Evolutionary conservation across 2,329 filamentous ascomycete genomes (phyloP).

Genomic region (Aspergillus clavatus): DNA sequence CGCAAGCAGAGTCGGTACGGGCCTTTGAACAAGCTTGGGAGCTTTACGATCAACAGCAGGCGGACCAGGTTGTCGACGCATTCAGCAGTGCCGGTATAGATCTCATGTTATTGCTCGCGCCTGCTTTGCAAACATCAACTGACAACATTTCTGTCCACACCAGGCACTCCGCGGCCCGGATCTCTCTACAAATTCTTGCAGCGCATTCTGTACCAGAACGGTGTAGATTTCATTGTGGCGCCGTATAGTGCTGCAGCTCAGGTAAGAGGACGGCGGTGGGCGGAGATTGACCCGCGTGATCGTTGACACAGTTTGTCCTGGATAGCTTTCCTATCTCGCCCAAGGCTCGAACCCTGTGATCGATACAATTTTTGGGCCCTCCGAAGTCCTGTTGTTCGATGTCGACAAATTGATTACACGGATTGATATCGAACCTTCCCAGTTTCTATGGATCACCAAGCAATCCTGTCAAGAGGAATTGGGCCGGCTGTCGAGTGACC

Average conservation of each 20-base stretch:
- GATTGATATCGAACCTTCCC: slow-evolving; percentile 53
- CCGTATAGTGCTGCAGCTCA: slow-evolving; percentile 86
- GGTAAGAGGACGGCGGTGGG: slow-evolving; percentile 48
- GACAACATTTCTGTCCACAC: slow-evolving; percentile 19
- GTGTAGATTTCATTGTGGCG: slow-evolving; percentile 72
- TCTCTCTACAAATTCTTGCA: slow-evolving; percentile 74
- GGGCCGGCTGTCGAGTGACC: slow-evolving; percentile 58
- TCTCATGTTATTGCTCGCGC: neutral
- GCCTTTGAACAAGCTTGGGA: slow-evolving; percentile 79
- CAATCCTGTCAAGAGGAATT: slow-evolving; percentile 66
- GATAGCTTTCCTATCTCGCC: slow-evolving; percentile 67
- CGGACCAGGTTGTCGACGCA: slow-evolving; percentile 73
- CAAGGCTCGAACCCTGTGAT: slow-evolving; percentile 62
- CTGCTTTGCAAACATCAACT: neutral
- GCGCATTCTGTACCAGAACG: slow-evolving; percentile 62
- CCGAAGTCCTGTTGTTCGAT: slow-evolving; percentile 80
- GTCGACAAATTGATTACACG: slow-evolving; percentile 67
- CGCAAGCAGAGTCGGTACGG: slow-evolving; percentile 59
- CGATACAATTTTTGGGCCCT: slow-evolving; percentile 75
- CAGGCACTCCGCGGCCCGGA: slow-evolving; percentile 66
- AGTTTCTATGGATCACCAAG: slow-evolving; percentile 61
- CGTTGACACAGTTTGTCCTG: neutral
- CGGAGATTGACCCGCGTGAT: neutral
- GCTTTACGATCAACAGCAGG: slow-evolving; percentile 75
- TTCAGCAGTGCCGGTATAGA: slow-evolving; percentile 74